phyloP scores from a whole-genome alignment of 495 filamentous ascomycete genomes.

The Aspergillus sclerotiicarbonarius region DNA sequence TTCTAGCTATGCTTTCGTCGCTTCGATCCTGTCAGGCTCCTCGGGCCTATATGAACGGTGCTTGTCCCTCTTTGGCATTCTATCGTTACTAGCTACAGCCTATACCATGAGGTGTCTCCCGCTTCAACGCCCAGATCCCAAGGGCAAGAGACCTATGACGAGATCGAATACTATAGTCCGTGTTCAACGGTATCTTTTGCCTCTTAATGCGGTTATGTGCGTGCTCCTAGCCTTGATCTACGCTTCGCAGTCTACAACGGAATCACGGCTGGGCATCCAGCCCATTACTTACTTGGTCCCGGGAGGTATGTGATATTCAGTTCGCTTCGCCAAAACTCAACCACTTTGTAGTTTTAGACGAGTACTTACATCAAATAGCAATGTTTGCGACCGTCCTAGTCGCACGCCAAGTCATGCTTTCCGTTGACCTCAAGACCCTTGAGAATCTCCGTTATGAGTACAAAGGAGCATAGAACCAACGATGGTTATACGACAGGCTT shows the following conservation, averaged over 20 bases:
- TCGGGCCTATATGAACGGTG: slow-evolving; percentile 25
- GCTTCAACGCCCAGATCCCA: slow-evolving; percentile 27
- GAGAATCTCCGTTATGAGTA: slow-evolving; percentile 50
- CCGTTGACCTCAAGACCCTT: slow-evolving; percentile 44
- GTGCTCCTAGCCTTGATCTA: slow-evolving; percentile 26
- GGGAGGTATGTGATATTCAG: slow-evolving; percentile 28
- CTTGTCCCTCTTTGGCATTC: slow-evolving; percentile 54
- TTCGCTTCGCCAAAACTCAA: not conserved
- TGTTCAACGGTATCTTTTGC: slow-evolving; percentile 21
- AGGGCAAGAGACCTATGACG: slow-evolving; percentile 30
- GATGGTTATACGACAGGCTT: not conserved
- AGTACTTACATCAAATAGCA: slow-evolving; percentile 25
- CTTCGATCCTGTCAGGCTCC: slow-evolving; percentile 41
- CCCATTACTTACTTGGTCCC: slow-evolving; percentile 35
- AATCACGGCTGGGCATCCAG: slow-evolving; percentile 16
- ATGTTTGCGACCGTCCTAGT: slow-evolving; percentile 36
- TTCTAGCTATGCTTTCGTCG: slow-evolving; percentile 50
- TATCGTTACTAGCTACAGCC: slow-evolving; percentile 59
- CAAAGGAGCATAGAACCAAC: slow-evolving; percentile 44
- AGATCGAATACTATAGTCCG: slow-evolving; percentile 7
- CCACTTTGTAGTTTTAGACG: not conserved
- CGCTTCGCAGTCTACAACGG: slow-evolving; percentile 12
- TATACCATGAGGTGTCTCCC: slow-evolving; percentile 45
- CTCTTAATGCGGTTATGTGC: slow-evolving; percentile 27
- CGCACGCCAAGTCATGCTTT: slow-evolving; percentile 39